Evolutionary conservation across 2,329 filamentous ascomycete genomes (phyloP).

Genomic region (Periconia digitata): DNA sequence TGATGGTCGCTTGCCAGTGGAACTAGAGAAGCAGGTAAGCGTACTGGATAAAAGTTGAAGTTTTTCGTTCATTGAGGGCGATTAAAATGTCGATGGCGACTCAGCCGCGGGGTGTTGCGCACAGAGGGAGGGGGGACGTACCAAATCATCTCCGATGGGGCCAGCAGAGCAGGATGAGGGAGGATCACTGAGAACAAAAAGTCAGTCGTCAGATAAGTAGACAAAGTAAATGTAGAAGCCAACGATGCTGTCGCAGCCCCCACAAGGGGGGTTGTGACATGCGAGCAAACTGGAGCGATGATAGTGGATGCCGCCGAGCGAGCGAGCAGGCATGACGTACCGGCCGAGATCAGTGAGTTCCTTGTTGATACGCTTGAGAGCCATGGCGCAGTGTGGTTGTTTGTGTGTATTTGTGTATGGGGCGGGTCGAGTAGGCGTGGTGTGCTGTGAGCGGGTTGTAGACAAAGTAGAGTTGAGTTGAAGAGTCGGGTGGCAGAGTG

Average conservation of each 20-base stretch:
- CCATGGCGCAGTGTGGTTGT: slow-evolving; percentile 58
- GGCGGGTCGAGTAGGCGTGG: slow-evolving; percentile 17
- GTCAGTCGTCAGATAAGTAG: slow-evolving; percentile 37
- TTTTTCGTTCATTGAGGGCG: neutral
- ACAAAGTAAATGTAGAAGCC: slow-evolving; percentile 10
- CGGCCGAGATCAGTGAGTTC: slow-evolving; percentile 87
- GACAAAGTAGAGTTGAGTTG: slow-evolving; percentile 17
- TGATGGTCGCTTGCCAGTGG: slow-evolving; percentile 99
- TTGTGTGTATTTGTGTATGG: slow-evolving; percentile 15
- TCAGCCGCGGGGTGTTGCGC: slow-evolving; percentile 30
- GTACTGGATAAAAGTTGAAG: neutral
- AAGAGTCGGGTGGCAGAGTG: slow-evolving; percentile 27
- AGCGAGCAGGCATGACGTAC: slow-evolving; percentile 51
- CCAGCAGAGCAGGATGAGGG: slow-evolving; percentile 98
- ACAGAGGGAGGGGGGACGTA: slow-evolving; percentile 58
- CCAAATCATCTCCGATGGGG: slow-evolving; percentile 95
- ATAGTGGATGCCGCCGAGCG: slow-evolving; percentile 18
- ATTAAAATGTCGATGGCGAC: slow-evolving; percentile 22
- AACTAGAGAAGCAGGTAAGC: slow-evolving; percentile 64
- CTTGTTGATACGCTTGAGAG: slow-evolving; percentile 94
- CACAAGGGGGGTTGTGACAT: slow-evolving; percentile 38
- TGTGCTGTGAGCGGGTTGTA: slow-evolving; percentile 21
- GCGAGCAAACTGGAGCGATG: slow-evolving; percentile 40
- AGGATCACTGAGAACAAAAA: slow-evolving; percentile 70
- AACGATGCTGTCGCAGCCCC: slow-evolving; percentile 22